Evolutionary conservation across 169 alveolate species (phyloP), one percentile per base, ranked within the genome.

Genomic region (Plasmodium vivax): DNA sequence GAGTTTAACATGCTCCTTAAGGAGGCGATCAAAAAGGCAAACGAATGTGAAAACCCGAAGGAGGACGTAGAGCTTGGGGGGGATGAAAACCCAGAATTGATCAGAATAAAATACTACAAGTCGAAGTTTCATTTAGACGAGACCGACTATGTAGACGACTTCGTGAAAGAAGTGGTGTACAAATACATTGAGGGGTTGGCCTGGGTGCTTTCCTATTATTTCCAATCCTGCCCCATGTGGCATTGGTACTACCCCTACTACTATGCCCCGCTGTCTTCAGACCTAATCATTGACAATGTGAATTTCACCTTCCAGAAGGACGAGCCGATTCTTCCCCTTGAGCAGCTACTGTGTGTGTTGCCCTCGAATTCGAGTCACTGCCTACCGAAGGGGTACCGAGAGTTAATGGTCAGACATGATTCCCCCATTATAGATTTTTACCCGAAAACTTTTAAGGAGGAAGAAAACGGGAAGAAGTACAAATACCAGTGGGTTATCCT

Each of bases 241-340:
- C 98, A 98, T 77, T 99, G 99, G 99, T 99, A 94, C 97, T 99
- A 98, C 95, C 99, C 99, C 27, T 99, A 96, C 95, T 99, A 99
- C 96, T 99, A 99, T 95, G 99, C 99, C 38, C 99, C 99, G 51
- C 98, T 98, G 96, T 99, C 99, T 34, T 96, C 98, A 12, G 99
- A 99, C 96, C 96, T 99, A 92, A 95, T 82, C 45, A 41, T 85
- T 82, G 93, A 94, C 41, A 72, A 94, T 72, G 85, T 92, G 82
- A 87, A 41, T 54, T 30, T 83, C 16, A 19, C 16, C 83, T 97
- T 98, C 94, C 97, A 97, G 36, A 45, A 93, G 75, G 98, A 99
- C 19, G 96, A 92, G 73, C 99, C 99, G 68, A 98, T 97, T 94
- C 96, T 97, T 8, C 99, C 99, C 23, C 99, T 98, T 92, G 98